A percentile compares a stretch with the other conserved stretches of the same genome.
Evolutionary conservation across 768 basidiomycete genomes (phyloP).

Genomic region (Exsudoporus frostii): DNA sequence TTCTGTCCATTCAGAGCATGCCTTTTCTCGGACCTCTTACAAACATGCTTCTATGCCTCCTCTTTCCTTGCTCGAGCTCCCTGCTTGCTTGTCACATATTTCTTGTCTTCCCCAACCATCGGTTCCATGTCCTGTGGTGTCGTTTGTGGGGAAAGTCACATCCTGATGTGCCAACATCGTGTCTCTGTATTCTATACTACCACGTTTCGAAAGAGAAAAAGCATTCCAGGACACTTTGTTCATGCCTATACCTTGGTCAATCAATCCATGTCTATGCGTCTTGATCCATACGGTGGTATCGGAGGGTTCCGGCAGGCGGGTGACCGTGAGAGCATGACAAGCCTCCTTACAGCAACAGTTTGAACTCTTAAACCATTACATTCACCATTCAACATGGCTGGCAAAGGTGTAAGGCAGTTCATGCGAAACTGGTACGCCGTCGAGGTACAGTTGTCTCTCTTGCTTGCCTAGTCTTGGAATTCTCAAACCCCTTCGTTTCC

Average conservation of each 20-base stretch:
- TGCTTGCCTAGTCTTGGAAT: background rate
- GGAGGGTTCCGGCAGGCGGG: conserved; percentile 13
- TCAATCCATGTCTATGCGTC: conserved; percentile 24
- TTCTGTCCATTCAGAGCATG: conserved; percentile 8
- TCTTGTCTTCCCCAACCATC: conserved; percentile 7
- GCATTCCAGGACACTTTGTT: conserved; percentile 25
- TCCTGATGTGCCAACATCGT: conserved; percentile 26
- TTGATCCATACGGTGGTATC: background rate
- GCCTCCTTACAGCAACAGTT: background rate
- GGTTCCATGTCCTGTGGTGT: conserved; percentile 4
- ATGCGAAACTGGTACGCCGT: conserved; percentile 45
- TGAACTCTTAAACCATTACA: background rate
- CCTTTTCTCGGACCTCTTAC: conserved; percentile 2
- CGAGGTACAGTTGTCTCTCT: conserved; percentile 33
- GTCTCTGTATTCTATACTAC: conserved; percentile 29
- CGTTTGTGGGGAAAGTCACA: conserved; percentile 12
- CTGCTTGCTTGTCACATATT: conserved; percentile 20
- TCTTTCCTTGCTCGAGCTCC: conserved; percentile 2
- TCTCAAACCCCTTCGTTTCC: background rate
- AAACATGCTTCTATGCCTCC: conserved; percentile 23
- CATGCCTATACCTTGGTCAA: conserved; percentile 23
- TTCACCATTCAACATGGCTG: conserved; percentile 22
- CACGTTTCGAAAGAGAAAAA: conserved; percentile 12
- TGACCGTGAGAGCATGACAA: conserved; percentile 14
- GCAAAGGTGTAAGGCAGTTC: conserved; percentile 25